Evolutionary conservation across 2,329 filamentous ascomycete genomes (phyloP), one percentile per base, ranked within the genome.

Genomic region (Geoglossum cookeanum): DNA sequence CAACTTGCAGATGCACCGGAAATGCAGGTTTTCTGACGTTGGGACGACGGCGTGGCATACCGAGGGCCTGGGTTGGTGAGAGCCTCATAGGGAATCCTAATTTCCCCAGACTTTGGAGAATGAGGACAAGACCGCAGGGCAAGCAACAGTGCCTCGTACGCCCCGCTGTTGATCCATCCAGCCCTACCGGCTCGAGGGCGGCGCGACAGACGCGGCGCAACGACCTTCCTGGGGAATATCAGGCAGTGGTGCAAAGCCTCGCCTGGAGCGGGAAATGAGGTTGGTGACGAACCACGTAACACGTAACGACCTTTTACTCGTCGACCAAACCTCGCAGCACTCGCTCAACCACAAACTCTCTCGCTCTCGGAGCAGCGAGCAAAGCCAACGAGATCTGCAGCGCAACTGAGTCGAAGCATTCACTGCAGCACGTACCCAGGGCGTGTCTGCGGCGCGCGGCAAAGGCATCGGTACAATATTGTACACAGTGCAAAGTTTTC

Each of bases 211-310:
- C 15, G 48, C 33, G 11, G 33, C 11, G 33, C 33, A 33, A 11
- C 29, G 29, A 52, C 48, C 33, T 33, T 35, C 39, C 11, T 11
- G 13, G 29, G 4, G 27, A 30, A 52, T 52, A 33, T n/a, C 48
- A 32, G 27, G 29, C 48, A 33, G 27, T 33, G 15, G 27, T 9
- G 33, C 49, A n/a, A 33, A 17, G 8, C 30, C 49, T 53, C 33
- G 29, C 17, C 29, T 32, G 27, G 22, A 30, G 48, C 11, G 48
- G 48, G 32, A 52, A 33, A 33, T 30, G 48, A 33, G 29, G 15
- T 30, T 53, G 30, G 49, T 37, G 49, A 53, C 49, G 49, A 53
- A 53, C 35, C 49, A 53, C 49, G 49, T 53, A 53, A 53, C 49
- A 53, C 49, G 49, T 53, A 37, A 53, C 49, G 49, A n/a, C 49